Base-by-base conservation (phyloP, 192 early-diverging fungal species). In the Diversispora eburnea region DNA sequence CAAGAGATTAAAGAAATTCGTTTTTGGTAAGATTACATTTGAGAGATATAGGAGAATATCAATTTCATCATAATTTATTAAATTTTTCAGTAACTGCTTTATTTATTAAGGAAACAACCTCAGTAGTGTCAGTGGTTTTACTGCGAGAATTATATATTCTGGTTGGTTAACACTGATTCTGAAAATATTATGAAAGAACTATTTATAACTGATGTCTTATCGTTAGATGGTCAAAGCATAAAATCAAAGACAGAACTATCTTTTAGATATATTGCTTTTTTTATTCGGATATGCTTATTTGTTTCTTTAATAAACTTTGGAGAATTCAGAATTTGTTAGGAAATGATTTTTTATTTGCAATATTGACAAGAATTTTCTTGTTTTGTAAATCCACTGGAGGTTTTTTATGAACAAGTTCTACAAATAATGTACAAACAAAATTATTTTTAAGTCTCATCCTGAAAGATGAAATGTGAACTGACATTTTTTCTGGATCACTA, bases 401-500 rank as follows among this genome's bases (percentile, higher is more conserved):
- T 39, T 67, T 67, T 15, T 67, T 67, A 5, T 43, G n/a, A 67
- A 67, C 43, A 19, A 67, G 65, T 3, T 67, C 65, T 10, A 43
- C 47, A 13, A 62, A 62, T 33, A 33, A 33, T 33, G 25, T 2
- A 33, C 48, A 49, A 49, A n/a, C n/a, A n/a, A n/a, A n/a, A n/a
- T n/a, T 66, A 66, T 66, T 66, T 66, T 66, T 43, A 42, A 66
- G 63, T 45, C 49, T 15, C 10, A 67, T n/a, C 0, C 49, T 47
- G 19, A 6, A 48, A 67, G 49, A 51, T 19, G 49, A 67, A 0
- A 67, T 67, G 51, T 67, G 22, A 12, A 0, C 0, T 7, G 49
- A 67, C n/a, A 67, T 67, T 67, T 67, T 67, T 51, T 51, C 17
- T 10, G 2, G 25, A n/a, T n/a, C n/a, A n/a, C n/a, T n/a, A n/a